Evolutionary conservation across 139 green algal genomes (phyloP).

Genomic region (Dunaliella sp.): DNA sequence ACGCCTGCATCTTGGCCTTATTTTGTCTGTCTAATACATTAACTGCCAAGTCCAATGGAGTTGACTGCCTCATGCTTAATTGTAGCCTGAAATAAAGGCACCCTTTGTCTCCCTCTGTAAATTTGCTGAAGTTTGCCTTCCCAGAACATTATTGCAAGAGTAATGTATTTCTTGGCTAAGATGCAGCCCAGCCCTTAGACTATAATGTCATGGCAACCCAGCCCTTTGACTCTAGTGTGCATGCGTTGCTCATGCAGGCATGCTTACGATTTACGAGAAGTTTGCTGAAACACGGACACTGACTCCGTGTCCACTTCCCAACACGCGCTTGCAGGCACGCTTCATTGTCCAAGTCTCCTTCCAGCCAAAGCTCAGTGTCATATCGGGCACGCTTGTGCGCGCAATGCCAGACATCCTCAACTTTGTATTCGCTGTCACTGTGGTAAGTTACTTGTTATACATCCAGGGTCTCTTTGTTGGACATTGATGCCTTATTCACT

Average conservation of each 20-base stretch:
- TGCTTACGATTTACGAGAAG: not conserved
- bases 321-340: not conserved
- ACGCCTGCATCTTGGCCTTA: too few species aligned
- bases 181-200: not conserved
- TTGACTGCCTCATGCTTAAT: too few species aligned
- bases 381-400: not conserved
- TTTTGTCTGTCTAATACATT: too few species aligned
- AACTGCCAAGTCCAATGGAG: too few species aligned
- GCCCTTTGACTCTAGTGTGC: not conserved
- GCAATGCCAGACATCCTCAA: not conserved
- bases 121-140: too few species aligned
- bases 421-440: not conserved
- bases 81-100: too few species aligned
- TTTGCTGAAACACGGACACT: too few species aligned
- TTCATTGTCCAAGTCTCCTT: not conserved
- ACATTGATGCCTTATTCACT: too few species aligned
- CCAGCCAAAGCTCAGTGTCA: not conserved
- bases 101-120: too few species aligned
- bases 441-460: too few species aligned
- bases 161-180: not conserved
- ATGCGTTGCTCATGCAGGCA: not conserved
- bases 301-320: too few species aligned
- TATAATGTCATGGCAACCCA: not conserved
- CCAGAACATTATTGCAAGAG: not conserved
- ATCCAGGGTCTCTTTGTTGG: too few species aligned